These are phyloP conservation scores for Zymoseptoria ardabiliae DNA, from an alignment of 2,329 filamentous ascomycete species.

Conservation along the genomic window DNA sequence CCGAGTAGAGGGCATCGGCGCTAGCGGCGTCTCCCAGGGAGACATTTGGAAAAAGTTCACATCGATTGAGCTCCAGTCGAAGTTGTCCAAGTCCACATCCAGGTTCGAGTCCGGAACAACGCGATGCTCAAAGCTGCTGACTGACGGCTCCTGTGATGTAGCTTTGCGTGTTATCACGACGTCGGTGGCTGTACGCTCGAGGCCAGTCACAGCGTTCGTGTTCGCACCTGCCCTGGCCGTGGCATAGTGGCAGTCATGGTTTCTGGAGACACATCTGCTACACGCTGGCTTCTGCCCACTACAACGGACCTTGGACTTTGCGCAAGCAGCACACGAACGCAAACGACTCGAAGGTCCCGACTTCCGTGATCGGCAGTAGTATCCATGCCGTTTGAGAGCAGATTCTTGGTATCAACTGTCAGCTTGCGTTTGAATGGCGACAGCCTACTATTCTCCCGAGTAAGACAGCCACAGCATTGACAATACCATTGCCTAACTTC, in stretches of 20 bases:
- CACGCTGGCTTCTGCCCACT: slow-evolving; percentile 33
- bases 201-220: too few relatives aligned
- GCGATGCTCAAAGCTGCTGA: neutral
- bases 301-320: slow-evolving; percentile 33
- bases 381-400: slow-evolving; percentile 39
- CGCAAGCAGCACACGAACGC: slow-evolving; percentile 34
- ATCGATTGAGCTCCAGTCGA: neutral
- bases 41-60: neutral
- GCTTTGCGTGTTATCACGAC: neutral
- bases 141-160: neutral
- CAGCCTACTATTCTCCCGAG: too few relatives aligned
- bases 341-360: neutral
- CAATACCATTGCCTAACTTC: slow-evolving; percentile 8
- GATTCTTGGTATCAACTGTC: slow-evolving; percentile 25
- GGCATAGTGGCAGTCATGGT: slow-evolving; percentile 32
- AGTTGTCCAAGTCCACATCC: neutral
- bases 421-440: neutral
- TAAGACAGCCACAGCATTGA: slow-evolving; percentile 5
- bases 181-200: neutral
- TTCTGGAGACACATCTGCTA: slow-evolving; percentile 33
- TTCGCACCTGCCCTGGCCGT: too few relatives aligned
- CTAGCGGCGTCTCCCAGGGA: neutral
- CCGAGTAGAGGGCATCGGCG: neutral
- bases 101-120: neutral
- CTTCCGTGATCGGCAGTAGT: slow-evolving; percentile 38